Evolutionary conservation across 2,329 filamentous ascomycete species (phyloP).

Genomic region (Elsinoe australis): DNA sequence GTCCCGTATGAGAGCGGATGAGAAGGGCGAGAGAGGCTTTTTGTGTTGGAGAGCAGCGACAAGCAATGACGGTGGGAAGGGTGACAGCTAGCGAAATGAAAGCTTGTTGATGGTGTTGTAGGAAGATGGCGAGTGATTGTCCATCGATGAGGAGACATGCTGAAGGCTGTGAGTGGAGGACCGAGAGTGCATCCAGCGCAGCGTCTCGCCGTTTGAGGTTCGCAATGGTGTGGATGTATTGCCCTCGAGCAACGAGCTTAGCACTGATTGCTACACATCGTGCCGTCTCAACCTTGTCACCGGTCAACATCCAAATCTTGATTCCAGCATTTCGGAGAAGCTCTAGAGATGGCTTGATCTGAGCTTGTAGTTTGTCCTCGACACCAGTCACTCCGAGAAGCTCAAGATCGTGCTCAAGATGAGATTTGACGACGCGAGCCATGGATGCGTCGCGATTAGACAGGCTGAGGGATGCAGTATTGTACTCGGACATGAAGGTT

Average conservation of each 20-base stretch:
- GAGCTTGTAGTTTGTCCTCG: conserved; percentile 90
- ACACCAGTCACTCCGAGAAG: conserved; percentile 95
- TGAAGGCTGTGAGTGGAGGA: conserved; percentile 73
- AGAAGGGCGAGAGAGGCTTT: conserved; percentile 90
- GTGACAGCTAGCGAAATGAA: conserved; percentile 85
- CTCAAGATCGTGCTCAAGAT: conserved; percentile 82
- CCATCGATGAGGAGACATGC: conserved; percentile 93
- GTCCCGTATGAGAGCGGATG: conserved; percentile 85
- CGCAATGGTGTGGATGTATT: conserved; percentile 90
- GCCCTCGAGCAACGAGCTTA: conserved; percentile 84
- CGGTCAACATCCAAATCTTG: conserved; percentile 99
- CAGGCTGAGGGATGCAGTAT: conserved; percentile 72
- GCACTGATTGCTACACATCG: conserved; percentile 92
- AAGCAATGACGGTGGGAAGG: conserved; percentile 87
- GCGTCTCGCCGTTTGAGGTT: conserved; percentile 67
- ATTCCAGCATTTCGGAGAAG: conserved; percentile 93
- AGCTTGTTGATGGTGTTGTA: conserved; percentile 71
- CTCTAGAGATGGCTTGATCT: conserved; percentile 92
- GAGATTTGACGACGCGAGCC: conserved; percentile 68
- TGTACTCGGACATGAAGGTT: conserved; percentile 67
- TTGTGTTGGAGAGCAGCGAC: conserved; percentile 91
- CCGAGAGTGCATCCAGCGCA: conserved; percentile 81
- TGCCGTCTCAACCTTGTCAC: conserved; percentile 96
- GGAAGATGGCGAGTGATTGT: conserved; percentile 75
- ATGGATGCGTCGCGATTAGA: conserved; percentile 73